Conservation (phyloP, 345 rosid genomes). For the Sisymbrium irio region DNA sequence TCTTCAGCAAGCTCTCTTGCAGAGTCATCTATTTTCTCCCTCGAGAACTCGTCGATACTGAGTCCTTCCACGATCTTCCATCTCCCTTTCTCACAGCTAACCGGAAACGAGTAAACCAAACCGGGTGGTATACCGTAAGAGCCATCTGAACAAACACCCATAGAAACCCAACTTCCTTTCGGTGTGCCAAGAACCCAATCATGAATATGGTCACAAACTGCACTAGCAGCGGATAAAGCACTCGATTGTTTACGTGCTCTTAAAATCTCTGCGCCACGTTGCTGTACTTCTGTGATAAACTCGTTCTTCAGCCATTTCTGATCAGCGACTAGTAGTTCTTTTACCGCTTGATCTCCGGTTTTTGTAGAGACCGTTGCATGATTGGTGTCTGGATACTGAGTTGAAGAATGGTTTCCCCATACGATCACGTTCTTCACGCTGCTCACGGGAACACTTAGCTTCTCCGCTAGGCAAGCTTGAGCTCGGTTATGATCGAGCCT, state of each 20-base stretch:
- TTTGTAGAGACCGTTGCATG: slow-evolving; percentile 53
- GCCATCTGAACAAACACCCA: slow-evolving; percentile 94
- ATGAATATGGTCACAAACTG: slow-evolving; percentile 84
- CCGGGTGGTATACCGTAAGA: slow-evolving; percentile 74
- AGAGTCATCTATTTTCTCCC: slow-evolving; percentile 73
- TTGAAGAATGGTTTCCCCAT: slow-evolving; percentile 94
- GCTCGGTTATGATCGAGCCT: slow-evolving; percentile 88
- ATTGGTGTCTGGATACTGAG: slow-evolving; percentile 82
- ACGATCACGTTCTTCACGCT: slow-evolving; percentile 69
- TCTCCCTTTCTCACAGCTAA: slow-evolving; percentile 65
- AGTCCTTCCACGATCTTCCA: slow-evolving; percentile 81
- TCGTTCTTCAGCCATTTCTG: slow-evolving; percentile 65
- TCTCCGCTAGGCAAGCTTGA: slow-evolving; percentile 64
- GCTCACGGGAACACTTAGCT: slow-evolving; percentile 48
- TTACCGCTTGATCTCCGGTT: slow-evolving; percentile 43
- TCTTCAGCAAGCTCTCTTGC: slow-evolving; percentile 75
- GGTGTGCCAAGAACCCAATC: slow-evolving; percentile 91
- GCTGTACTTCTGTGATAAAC: slow-evolving; percentile 59
- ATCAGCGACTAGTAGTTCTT: slow-evolving; percentile 46
- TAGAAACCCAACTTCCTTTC: slow-evolving; percentile 83
- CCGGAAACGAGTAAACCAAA: slow-evolving; percentile 78
- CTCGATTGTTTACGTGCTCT: slow-evolving; percentile 67
- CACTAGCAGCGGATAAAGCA: slow-evolving; percentile 80
- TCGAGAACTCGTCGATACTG: slow-evolving; percentile 60
- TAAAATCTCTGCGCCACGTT: slow-evolving; percentile 68